Base-by-base conservation (phyloP, 1,284 basidiomycete genomes). In the Trichosporon sp. region DNA sequence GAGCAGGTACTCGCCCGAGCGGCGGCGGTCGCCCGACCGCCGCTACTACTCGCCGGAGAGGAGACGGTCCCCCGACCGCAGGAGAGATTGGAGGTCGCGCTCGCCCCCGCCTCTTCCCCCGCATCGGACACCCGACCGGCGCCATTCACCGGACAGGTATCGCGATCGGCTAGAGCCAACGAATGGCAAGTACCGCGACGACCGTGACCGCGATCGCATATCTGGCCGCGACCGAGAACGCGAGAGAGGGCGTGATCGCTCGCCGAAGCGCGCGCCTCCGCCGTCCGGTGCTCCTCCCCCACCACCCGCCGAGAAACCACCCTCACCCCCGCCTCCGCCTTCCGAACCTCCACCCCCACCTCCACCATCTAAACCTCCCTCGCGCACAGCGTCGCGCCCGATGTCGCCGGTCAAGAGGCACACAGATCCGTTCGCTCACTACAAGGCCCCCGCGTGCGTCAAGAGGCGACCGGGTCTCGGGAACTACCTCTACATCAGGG, bases 391-490 rank as follows among this genome's bases (percentile, higher is more conserved):
- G 8, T 78, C 70, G 12, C 67, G 62, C 23, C 64, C 67, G 23
- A 66, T 67, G 4, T 68, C 72, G 5, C 67, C 44, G 23, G 44
- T 47, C 60, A 67, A 32, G 62, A 53, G 25, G 23, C 27, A 58
- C 66, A 66, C 31, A 31, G 80, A 1, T 78, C 83, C 53, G 74
- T 72, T 23, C 72, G 73, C n/a, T 67, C 72, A 5, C 64, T 70
- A 62, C 51, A 70, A 70, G 3, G 65, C 75, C 2, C 79, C 79
- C 3, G 42, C 76, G 7, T 74, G 76, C 44, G 71, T 73, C 1
- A 58, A 34, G 18, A 73, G 74, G 1, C 73, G 79, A 21, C 73
- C 75, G 3, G 75, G 75, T 8, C 44, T 68, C 2, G 79, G 80
- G 15, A 78, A 74, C 65, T 81, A 69, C 56, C 56, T 75, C 5